Percentiles rank a stretch among this genome's conserved stretches.
These are phyloP conservation scores for Circinella umbellata DNA, from an alignment of 371 early-diverging fungal species.

Conservation along the genomic window DNA sequence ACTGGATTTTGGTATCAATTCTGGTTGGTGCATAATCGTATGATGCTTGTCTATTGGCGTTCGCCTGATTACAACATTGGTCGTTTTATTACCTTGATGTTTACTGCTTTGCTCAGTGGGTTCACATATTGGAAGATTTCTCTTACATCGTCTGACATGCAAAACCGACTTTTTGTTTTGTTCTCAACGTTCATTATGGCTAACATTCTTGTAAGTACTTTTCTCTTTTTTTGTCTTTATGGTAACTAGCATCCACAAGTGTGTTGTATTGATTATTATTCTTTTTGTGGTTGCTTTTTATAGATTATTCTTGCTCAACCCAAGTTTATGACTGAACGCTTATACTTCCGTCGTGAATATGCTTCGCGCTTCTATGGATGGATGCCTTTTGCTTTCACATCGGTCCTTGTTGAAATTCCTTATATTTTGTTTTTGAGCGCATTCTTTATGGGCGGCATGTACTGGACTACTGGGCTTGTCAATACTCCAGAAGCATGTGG, in stretches of 20 bases:
- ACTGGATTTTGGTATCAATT: slow-evolving; percentile 42
- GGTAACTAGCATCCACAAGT: not conserved
- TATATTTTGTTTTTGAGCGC: slow-evolving; percentile 56
- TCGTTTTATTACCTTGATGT: slow-evolving; percentile 44
- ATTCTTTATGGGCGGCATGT: slow-evolving; percentile 57
- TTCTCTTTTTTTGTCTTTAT: not conserved
- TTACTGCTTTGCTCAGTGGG: slow-evolving; percentile 53
- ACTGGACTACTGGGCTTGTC: slow-evolving; percentile 67
- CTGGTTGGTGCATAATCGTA: slow-evolving; percentile 47
- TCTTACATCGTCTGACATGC: slow-evolving; percentile 54
- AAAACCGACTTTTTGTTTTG: slow-evolving; percentile 70
- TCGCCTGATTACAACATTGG: slow-evolving; percentile 64
- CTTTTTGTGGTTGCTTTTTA: not conserved
- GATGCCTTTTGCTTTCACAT: slow-evolving; percentile 59
- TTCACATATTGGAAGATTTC: slow-evolving; percentile 63
- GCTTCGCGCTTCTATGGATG: slow-evolving; percentile 73
- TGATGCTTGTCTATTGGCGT: slow-evolving; percentile 61
- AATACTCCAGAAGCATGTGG: slow-evolving; percentile 43
- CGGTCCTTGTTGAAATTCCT: slow-evolving; percentile 58
- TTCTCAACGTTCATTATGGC: slow-evolving; percentile 68
- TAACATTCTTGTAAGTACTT: slow-evolving; percentile 28
- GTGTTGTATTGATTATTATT: not conserved
- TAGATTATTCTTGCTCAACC: slow-evolving; percentile 71
- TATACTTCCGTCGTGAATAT: slow-evolving; percentile 69
- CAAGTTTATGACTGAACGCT: slow-evolving; percentile 67